Evolutionary conservation across 2,329 filamentous ascomycete genomes (phyloP).

Genomic region (Penicillium paneum): DNA sequence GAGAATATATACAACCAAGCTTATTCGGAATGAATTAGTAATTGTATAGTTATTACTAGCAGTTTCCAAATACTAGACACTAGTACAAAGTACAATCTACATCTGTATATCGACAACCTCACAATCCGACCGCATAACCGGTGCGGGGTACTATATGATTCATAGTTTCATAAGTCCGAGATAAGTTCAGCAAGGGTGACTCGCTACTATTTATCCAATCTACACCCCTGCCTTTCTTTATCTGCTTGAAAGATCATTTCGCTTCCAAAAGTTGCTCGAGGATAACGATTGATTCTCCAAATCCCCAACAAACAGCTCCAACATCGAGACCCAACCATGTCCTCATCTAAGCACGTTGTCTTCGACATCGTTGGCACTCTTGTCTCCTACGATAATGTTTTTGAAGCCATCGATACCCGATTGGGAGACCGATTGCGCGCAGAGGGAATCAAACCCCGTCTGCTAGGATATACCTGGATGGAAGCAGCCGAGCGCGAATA

Average conservation of each 20-base stretch:
- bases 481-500: conserved; percentile 46
- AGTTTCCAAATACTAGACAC: too few relatives aligned
- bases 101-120: too few relatives aligned
- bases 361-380: conserved; percentile 41
- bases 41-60: too few relatives aligned
- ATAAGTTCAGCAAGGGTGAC: neutral
- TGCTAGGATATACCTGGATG: conserved; percentile 45
- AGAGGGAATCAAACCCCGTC: conserved; percentile 35
- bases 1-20: too few relatives aligned
- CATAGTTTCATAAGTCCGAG: neutral
- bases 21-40: too few relatives aligned
- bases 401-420: conserved; percentile 35
- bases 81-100: too few relatives aligned
- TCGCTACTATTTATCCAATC: neutral
- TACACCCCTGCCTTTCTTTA: neutral
- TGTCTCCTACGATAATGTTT: conserved; percentile 42
- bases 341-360: conserved; percentile 27
- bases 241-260: neutral
- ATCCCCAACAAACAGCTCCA: neutral
- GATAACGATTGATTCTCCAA: neutral
- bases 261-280: neutral
- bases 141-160: conserved; percentile 4
- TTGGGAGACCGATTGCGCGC: conserved; percentile 38
- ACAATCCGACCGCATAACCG: neutral
- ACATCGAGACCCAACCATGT: neutral